Evolutionary conservation across 768 basidiomycete species (phyloP), one percentile per base, ranked within the genome.

Genomic region (Wakefieldia striispora): DNA sequence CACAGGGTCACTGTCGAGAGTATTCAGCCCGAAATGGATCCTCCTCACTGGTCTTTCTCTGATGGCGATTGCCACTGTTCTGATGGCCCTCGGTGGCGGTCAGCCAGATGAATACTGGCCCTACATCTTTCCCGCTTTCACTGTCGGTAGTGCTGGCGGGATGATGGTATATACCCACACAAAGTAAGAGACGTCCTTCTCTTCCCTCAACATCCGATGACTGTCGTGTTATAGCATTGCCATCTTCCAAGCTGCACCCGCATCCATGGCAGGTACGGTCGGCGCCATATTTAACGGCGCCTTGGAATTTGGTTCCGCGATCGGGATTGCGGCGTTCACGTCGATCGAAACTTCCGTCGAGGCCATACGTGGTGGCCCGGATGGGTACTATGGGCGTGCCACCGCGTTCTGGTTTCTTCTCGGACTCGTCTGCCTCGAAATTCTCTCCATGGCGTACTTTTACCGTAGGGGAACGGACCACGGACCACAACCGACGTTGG

Each of bases 281-380:
- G 78, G 78, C 19, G 81, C 81, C 13, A 75, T 83, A 35, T 79
- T 80, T 67, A 79, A 78, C 47, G 71, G 73, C 19, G 75, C 77
- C 13, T 70, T 81, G 1, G 77, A 83, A 59, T 66, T 79, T 49
- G 79, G 79, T 33, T 72, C 72, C 10, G 81, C 82, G 5, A 65
- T 78, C 17, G 79, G 77, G n/a, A 63, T 78, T 27, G 76, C 81
- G 13, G 70, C 71, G 24, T 70, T 79, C 21, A 73, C 63, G 27
- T 75, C 77, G n/a, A 80, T 82, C 53, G 64, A 78, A 65, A 69
- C 71, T 2, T 75, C 74, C 38, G 66, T 80, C 27, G 68, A 76
- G 58, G 50, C 51, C 37, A 52, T 43, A n/a, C 57, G 66, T 49
- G 70, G 69, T 6, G 70, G 70, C 2, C 45, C 65, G 12, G 43